A percentile compares a stretch with the other conserved stretches of the same genome.
Evolutionary conservation across 164 flowering plant species (phyloP).

Genomic region (Houttuynia cordata): DNA sequence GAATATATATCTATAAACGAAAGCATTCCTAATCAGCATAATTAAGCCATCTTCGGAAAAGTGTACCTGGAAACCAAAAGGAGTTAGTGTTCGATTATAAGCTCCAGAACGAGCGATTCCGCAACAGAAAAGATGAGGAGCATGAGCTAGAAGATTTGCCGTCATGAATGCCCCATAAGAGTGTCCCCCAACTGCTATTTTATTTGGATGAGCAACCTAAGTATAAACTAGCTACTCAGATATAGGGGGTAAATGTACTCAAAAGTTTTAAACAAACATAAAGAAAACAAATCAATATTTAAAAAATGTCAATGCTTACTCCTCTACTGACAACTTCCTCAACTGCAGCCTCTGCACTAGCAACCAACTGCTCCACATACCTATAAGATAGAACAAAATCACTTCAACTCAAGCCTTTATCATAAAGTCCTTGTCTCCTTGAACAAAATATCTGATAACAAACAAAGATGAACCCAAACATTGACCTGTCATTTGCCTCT

Average conservation of each 20-base stretch:
- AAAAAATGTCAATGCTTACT: conserved; percentile 28
- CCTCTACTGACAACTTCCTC: conserved; percentile 88
- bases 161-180: conserved; percentile 99
- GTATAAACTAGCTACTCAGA: conserved; percentile 8
- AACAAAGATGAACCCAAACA: too few relatives aligned
- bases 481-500: conserved; percentile 89
- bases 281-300: not conserved
- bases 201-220: conserved; percentile 91
- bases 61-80: conserved; percentile 94
- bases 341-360: conserved; percentile 98
- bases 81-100: conserved; percentile 95
- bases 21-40: not conserved
- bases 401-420: too few relatives aligned
- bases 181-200: conserved; percentile 97
- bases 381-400: conserved; percentile 23
- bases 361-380: conserved; percentile 89
- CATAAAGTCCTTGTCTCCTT: too few relatives aligned
- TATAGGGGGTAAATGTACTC: not conserved
- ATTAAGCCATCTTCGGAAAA: not conserved
- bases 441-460: too few relatives aligned
- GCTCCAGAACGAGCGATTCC: conserved; percentile 99
- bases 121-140: conserved; percentile 93
- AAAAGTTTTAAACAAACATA: not conserved
- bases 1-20: not conserved
- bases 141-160: conserved; percentile 95